Conservation (phyloP, 1,139 yeast genomes). For the Blastobotrys proliferans region DNA sequence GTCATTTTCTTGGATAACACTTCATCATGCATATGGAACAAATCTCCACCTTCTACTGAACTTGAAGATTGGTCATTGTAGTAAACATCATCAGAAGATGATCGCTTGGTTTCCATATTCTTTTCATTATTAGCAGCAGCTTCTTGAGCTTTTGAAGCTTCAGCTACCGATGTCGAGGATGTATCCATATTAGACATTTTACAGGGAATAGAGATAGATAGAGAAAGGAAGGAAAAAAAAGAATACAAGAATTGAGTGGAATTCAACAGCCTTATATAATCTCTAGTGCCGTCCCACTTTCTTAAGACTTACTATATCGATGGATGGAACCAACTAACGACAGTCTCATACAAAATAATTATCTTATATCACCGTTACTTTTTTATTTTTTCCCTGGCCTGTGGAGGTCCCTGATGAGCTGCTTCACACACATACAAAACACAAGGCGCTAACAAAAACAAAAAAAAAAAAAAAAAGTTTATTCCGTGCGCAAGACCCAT, state of each 20-base stretch:
- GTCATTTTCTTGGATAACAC: constrained; percentile 24
- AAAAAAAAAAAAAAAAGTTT: too few species aligned
- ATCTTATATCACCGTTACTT: too few species aligned
- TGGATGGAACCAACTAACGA: too few species aligned
- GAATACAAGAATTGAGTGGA: background rate
- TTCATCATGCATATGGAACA: constrained; percentile 7
- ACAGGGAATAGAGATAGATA: background rate
- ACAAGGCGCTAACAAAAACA: too few species aligned
- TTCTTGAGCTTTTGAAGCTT: background rate
- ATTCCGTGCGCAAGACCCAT: too few species aligned
- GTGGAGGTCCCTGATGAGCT: too few species aligned
- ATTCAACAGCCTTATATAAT: too few species aligned
- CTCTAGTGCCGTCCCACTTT: too few species aligned
- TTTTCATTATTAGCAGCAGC: background rate
- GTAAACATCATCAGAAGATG: constrained; percentile 8
- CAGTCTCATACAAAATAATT: too few species aligned
- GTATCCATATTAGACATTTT: background rate
- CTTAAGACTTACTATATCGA: too few species aligned
- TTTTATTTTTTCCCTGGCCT: too few species aligned
- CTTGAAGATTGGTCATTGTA: constrained; percentile 9
- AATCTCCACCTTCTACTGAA: constrained; percentile 14
- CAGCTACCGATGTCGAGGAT: background rate
- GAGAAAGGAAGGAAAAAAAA: background rate
- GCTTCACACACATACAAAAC: too few species aligned
- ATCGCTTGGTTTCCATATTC: constrained; percentile 2